Conservation (phyloP, 2,329 filamentous ascomycete species). For the Pseudogymnoascus sp. region DNA sequence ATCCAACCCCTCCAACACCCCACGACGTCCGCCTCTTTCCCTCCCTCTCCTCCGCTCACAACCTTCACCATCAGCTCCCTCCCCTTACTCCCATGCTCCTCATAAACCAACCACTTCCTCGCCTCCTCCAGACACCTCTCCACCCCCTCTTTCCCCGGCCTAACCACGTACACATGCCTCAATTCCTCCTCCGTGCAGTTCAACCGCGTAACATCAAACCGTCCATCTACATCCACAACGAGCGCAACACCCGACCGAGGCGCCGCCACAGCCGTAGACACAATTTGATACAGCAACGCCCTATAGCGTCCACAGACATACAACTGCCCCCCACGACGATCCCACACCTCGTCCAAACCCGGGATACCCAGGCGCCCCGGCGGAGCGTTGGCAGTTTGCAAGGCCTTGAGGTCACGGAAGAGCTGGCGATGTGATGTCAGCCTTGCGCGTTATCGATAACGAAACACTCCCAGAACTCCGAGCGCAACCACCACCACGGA, state of each 20-base stretch:
- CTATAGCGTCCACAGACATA: conserved; percentile 45
- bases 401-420: conserved; percentile 14
- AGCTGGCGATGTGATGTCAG: conserved; percentile 12
- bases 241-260: conserved; percentile 37
- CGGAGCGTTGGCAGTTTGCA: not conserved
- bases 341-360: conserved; percentile 39
- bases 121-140: conserved; percentile 19
- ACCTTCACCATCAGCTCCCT: conserved; percentile 25
- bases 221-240: conserved; percentile 46
- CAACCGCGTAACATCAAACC: conserved; percentile 41
- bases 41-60: conserved; percentile 20
- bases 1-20: conserved; percentile 27
- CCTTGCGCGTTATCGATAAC: conserved; percentile 9
- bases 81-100: conserved; percentile 20
- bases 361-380: conserved; percentile 26
- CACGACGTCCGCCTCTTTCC: conserved; percentile 13
- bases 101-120: conserved; percentile 25
- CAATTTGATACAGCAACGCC: conserved; percentile 47
- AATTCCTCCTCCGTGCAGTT: conserved; percentile 14
- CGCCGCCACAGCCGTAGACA: conserved; percentile 42
- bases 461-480: not conserved
- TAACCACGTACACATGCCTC: conserved; percentile 26
- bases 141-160: conserved; percentile 15
- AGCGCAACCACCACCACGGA: not conserved
- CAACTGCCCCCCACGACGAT: conserved; percentile 39